A percentile compares a stretch with the other conserved stretches of the same genome.
phyloP scores from a whole-genome alignment of 768 basidiomycete genomes.

The Pleurotus platypus region DNA sequence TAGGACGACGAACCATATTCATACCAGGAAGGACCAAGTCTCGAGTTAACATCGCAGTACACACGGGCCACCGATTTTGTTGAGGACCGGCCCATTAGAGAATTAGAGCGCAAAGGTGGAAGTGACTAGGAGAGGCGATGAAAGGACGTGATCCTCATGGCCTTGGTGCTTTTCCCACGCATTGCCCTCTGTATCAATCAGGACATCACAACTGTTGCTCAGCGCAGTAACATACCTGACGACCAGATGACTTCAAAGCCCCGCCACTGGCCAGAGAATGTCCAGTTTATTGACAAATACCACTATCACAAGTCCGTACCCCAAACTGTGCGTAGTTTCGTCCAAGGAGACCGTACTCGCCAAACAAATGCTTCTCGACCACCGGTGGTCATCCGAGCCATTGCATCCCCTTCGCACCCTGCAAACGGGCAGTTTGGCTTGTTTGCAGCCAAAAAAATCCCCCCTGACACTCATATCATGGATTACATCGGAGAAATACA shows the following conservation, averaged over 20 bases:
- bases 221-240: background rate
- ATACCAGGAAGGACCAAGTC: slow-evolving; percentile 87
- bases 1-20: slow-evolving; percentile 74
- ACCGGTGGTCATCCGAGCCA: slow-evolving; percentile 52
- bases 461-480: slow-evolving; percentile 61
- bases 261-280: slow-evolving; percentile 36
- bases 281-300: slow-evolving; percentile 52
- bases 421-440: slow-evolving; percentile 77
- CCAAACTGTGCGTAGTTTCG: slow-evolving; percentile 31
- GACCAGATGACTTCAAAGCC: slow-evolving; percentile 4
- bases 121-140: slow-evolving; percentile 9
- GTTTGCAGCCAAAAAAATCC: slow-evolving; percentile 73
- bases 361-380: slow-evolving; percentile 14
- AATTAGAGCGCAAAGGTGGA: slow-evolving; percentile 12
- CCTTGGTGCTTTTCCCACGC: slow-evolving; percentile 1
- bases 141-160: slow-evolving; percentile 7
- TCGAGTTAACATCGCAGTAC: slow-evolving; percentile 85
- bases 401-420: slow-evolving; percentile 62
- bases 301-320: slow-evolving; percentile 60
- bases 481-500: slow-evolving; percentile 86
- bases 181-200: background rate
- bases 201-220: slow-evolving; percentile 1
- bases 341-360: slow-evolving; percentile 23
- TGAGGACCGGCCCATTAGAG: slow-evolving; percentile 65
- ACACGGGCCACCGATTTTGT: slow-evolving; percentile 82